Evolutionary conservation across 2,329 filamentous ascomycete species (phyloP).

Genomic region (Emmonsia crescens): DNA sequence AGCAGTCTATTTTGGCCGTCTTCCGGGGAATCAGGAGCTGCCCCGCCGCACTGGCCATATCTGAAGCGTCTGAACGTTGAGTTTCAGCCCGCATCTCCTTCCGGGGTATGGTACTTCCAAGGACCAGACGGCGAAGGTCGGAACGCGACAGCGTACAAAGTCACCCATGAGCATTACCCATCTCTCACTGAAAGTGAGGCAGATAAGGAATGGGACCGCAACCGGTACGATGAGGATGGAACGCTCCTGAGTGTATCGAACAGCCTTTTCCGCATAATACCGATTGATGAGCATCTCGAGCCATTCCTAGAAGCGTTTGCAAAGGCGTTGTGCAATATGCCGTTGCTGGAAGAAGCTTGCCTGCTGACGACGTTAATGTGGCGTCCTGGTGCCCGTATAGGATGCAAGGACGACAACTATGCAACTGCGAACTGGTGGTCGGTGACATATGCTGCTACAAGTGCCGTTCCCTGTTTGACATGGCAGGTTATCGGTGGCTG

Average conservation of each 20-base stretch:
- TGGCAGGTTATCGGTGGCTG: conserved; percentile 8
- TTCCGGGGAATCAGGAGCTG: too few relatives aligned
- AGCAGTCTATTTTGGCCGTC: too few relatives aligned
- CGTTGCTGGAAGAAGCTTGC: not conserved
- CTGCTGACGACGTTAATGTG: conserved; percentile 2
- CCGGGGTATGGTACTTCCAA: conserved; percentile 7
- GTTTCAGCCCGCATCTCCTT: conserved; percentile 6
- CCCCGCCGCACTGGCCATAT: too few relatives aligned
- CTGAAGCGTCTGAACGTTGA: conserved; percentile 4
- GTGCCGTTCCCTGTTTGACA: conserved; percentile 3
- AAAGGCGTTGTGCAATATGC: conserved; percentile 8
- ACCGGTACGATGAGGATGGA: not conserved
- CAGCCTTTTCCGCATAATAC: conserved; percentile 5
- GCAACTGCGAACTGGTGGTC: conserved; percentile 1
- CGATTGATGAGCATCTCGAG: conserved; percentile 6
- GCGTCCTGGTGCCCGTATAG: not conserved
- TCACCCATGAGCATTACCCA: conserved; percentile 5
- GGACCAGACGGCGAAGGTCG: conserved; percentile 4
- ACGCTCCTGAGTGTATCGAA: not conserved
- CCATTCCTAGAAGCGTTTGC: conserved; percentile 8
- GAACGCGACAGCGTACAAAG: not conserved
- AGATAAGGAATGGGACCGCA: conserved; percentile 3
- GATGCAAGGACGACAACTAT: not conserved
- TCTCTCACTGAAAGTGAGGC: conserved; percentile 3
- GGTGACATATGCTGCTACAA: conserved; percentile 3